Evolutionary conservation across 805 yeast species (phyloP), one percentile per base, ranked within the genome.

Genomic region (Suhomyces pyralidae): DNA sequence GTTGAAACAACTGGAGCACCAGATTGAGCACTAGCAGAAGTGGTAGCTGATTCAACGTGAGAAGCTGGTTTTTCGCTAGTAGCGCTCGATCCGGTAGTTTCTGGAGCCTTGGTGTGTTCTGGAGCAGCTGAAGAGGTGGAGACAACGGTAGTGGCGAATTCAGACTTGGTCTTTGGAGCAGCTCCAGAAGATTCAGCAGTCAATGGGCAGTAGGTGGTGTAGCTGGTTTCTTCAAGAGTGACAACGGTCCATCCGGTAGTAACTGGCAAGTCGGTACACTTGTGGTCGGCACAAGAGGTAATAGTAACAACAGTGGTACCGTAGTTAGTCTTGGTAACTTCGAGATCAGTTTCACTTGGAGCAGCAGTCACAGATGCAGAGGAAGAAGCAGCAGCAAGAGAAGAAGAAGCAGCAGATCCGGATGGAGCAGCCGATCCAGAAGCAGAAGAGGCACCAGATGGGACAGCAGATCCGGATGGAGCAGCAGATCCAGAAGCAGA

Each of bases 191-290:
- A 8, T 19, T 30, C 48, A 26, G 53, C 46, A 9, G 10, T 10
- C 2, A 10, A 9, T 60, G 72, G 72, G 56, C 71, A 68, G 69
- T 64, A 68, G 42, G 73, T 68, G 60, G 71, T 67, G 68, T 67
- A 68, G 36, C 57, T 55, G 45, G 73, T 67, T 45, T 58, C 58
- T 48, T 61, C 59, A 50, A 61, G 63, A 53, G 71, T 69, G 55
- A 70, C 66, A 47, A 74, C 69, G 58, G 73, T 69, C 43, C 69
- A 54, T 63, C 74, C 74, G 46, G 76, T 71, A 57, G 74, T 69
- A 17, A 52, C 56, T 47, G 64, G 56, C 15, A 49, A 53, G 22
- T 48, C 54, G 8, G 51, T 17, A 55, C 78, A 72, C 43, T 51
- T 58, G 63, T 68, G 50, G 54, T 64, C 64, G 17, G 67, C 57